Percentiles rank a stretch among this genome's conserved stretches.
Conservation (phyloP, 2,329 filamentous ascomycete species). For the Cladosporium oxysporum region DNA sequence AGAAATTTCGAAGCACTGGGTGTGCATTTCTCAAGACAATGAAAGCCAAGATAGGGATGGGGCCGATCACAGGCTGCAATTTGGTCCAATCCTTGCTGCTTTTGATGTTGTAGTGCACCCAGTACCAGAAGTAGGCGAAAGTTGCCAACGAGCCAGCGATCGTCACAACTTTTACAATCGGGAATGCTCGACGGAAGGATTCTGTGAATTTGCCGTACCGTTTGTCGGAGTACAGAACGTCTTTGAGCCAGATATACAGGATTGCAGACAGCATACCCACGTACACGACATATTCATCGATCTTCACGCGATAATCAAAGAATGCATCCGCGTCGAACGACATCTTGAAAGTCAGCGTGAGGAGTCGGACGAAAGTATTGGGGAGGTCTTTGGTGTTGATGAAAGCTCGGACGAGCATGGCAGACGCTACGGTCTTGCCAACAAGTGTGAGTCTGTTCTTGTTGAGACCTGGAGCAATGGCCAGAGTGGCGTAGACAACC, state of each 20-base stretch:
- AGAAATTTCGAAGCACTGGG: slow-evolving; percentile 43
- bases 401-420: slow-evolving; percentile 43
- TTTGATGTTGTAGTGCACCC: slow-evolving; percentile 32
- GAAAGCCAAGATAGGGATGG: slow-evolving; percentile 56
- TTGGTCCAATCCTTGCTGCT: slow-evolving; percentile 51
- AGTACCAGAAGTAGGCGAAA: slow-evolving; percentile 34
- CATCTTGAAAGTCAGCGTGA: slow-evolving; percentile 49
- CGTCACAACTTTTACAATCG: slow-evolving; percentile 19
- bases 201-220: slow-evolving; percentile 11
- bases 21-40: slow-evolving; percentile 55
- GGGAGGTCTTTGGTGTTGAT: slow-evolving; percentile 45
- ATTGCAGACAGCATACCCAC: slow-evolving; percentile 56
- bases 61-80: slow-evolving; percentile 56
- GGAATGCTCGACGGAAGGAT: slow-evolving; percentile 28
- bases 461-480: slow-evolving; percentile 47
- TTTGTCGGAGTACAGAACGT: slow-evolving; percentile 23
- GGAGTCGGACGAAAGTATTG: slow-evolving; percentile 43
- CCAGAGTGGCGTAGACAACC: slow-evolving; percentile 56
- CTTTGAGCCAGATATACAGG: slow-evolving; percentile 39
- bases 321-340: slow-evolving; percentile 53
- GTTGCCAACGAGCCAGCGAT: slow-evolving; percentile 16
- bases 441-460: slow-evolving; percentile 46
- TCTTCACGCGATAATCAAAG: slow-evolving; percentile 50
- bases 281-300: slow-evolving; percentile 60
- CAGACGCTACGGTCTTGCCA: slow-evolving; percentile 52